These are phyloP conservation scores for Persicaria tinctoria DNA, from an alignment of 148 eudicot genomes.

Conservation along the genomic window DNA sequence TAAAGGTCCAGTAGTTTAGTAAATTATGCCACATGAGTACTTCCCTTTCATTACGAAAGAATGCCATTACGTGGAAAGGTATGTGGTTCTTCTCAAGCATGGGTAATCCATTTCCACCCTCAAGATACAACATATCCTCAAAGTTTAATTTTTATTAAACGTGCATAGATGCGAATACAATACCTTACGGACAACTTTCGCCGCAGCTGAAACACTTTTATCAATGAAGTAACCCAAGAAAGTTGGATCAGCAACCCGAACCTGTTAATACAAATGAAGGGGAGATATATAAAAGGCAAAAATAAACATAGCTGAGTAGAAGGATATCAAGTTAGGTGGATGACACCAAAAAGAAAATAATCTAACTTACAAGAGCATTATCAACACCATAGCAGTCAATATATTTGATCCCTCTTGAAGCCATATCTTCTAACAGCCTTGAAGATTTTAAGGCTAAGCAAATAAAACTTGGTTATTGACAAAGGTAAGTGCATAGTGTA, in stretches of 20 bases:
- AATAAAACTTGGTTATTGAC: constrained; percentile 8
- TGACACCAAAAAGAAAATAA: constrained; percentile 7
- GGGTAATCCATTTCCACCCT: neutral
- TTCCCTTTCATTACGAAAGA: neutral
- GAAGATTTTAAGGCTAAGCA: constrained; percentile 77
- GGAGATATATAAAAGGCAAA: constrained; percentile 7
- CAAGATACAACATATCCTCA: neutral
- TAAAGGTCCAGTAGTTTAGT: neutral
- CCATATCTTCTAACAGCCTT: constrained; percentile 88
- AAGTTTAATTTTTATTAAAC: neutral
- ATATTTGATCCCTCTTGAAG: constrained; percentile 75
- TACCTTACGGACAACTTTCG: constrained; percentile 98
- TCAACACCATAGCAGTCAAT: constrained; percentile 98
- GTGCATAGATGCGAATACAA: neutral
- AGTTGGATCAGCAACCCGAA: constrained; percentile 97
- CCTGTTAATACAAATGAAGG: constrained; percentile 37
- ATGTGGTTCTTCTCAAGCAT: neutral
- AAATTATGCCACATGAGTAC: neutral
- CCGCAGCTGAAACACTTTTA: constrained; percentile 73
- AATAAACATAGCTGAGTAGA: neutral
- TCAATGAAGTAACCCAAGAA: constrained; percentile 96
- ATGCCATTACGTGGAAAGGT: neutral
- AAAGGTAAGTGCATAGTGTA: neutral
- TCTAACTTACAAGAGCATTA: constrained; percentile 72
- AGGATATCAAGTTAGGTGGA: neutral